phyloP scores from a whole-genome alignment of 2,329 filamentous ascomycete genomes.

The Davidsoniella virescens region DNA sequence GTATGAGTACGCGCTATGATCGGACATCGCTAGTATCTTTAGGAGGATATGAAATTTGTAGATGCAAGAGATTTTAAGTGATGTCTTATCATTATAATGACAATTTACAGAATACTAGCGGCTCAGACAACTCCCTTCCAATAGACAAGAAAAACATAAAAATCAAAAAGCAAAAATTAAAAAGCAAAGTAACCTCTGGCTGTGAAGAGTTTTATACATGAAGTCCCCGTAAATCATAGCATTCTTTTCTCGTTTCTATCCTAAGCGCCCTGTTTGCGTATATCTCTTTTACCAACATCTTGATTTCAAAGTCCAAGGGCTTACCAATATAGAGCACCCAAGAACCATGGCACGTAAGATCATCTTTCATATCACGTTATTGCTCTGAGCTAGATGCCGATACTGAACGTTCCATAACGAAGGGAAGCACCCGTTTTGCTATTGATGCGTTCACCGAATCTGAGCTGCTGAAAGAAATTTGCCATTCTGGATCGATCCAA shows the following conservation, averaged over 20 bases:
- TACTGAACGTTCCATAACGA: conserved; percentile 1
- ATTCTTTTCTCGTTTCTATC: too few species aligned
- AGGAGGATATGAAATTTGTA: not conserved
- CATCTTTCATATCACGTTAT: not conserved
- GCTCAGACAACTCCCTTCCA: too few species aligned
- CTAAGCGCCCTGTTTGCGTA: too few species aligned
- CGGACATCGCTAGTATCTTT: conserved; percentile 7
- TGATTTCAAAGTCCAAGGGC: not conserved
- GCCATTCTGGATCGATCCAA: conserved; percentile 25
- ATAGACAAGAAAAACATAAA: too few species aligned
- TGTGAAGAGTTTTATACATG: too few species aligned
- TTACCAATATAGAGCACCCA: not conserved
- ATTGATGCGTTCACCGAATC: not conserved
- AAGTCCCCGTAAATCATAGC: too few species aligned
- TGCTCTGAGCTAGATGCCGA: not conserved
- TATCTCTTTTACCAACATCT: too few species aligned
- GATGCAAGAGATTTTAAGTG: not conserved
- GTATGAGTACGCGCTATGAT: conserved; percentile 16
- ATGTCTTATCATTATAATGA: too few species aligned
- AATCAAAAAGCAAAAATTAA: too few species aligned
- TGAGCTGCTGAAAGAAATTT: not conserved
- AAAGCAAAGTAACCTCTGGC: too few species aligned
- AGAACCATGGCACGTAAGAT: not conserved
- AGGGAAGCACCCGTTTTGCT: not conserved
- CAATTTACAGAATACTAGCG: too few species aligned